Percentiles rank a stretch among this genome's conserved stretches.
Conservation (phyloP, 2,329 filamentous ascomycete species). For the Talaromyces sp. region DNA sequence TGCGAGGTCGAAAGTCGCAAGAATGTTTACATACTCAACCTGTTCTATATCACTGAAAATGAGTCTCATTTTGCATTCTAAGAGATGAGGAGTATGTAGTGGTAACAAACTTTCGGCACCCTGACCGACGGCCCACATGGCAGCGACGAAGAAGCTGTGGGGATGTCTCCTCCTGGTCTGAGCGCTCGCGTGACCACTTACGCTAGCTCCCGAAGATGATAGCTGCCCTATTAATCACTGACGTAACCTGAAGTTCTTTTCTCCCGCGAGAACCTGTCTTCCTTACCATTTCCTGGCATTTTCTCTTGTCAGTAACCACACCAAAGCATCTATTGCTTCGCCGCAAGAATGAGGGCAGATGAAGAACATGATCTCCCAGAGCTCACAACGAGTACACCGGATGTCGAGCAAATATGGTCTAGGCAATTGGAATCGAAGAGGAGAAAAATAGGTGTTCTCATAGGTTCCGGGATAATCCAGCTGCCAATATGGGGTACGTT, state of each 20-base stretch:
- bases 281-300: not conserved
- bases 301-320: not conserved
- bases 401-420: not conserved
- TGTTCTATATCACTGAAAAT: too few relatives aligned
- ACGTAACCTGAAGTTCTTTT: too few relatives aligned
- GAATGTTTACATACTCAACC: too few relatives aligned
- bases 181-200: not conserved
- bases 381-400: not conserved
- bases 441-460: conserved; percentile 6
- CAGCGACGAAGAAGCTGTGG: not conserved
- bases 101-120: not conserved
- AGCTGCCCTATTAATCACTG: not conserved
- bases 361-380: conserved; percentile 2
- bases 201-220: not conserved
- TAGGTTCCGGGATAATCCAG: conserved; percentile 15
- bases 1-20: too few relatives aligned
- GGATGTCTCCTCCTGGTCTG: not conserved
- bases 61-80: too few relatives aligned
- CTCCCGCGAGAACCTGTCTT: not conserved
- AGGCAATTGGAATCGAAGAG: conserved; percentile 13
- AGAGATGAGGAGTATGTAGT: not conserved
- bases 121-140: not conserved
- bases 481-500: conserved; percentile 17
- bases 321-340: not conserved
- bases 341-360: not conserved